Base-by-base conservation (phyloP, 768 basidiomycete species). In the Imleria badia region DNA sequence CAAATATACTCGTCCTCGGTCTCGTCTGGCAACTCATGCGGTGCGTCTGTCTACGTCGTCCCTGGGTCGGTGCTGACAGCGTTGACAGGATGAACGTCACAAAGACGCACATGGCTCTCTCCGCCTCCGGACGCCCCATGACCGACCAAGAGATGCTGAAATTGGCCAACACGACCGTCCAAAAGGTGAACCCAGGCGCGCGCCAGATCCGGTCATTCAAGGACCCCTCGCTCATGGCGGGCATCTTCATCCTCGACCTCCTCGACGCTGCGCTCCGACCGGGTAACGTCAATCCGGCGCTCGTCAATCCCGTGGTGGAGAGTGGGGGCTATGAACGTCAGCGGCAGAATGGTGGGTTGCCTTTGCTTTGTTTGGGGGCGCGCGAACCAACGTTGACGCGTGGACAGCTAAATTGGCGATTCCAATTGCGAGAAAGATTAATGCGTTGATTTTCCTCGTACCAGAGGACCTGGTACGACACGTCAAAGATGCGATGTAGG, bases 21-120 rank as follows among this genome's bases (percentile, higher is more conserved):
- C 81, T 98, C 34, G 94, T 98, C 1, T 99, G 97, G 97, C 97
- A 98, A 66, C 77, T 97, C 49, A 98, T 98, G 95, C 78, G 91
- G 89, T 90, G 45, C 34, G 82, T 73, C 26, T 26, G 26, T 26
- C 26, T 6, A 6, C 26, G 3, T 6, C 6, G 26, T 17, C 10
- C 20, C 20, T 12, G 5, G 7, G 6, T 9, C 6, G n/a, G 6
- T n/a, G n/a, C 2, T 44, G 42, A 51, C 30, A 31, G 19, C 8
- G 1, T 19, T 12, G 8, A 14, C 55, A 91, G 89, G 58, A 73
- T 95, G 78, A 95, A 86, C 70, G 97, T 99, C 64, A 85, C 85
- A 23, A 89, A 94, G 71, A 98, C 97, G 1, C 83, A 98, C 39
- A 85, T 84, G 36, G 79, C 81, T 7, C 79, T 98, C 17, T 74